Evolutionary conservation across 2,329 filamentous ascomycete species (phyloP), one percentile per base, ranked within the genome.

Genomic region (Fusarium domesticum): DNA sequence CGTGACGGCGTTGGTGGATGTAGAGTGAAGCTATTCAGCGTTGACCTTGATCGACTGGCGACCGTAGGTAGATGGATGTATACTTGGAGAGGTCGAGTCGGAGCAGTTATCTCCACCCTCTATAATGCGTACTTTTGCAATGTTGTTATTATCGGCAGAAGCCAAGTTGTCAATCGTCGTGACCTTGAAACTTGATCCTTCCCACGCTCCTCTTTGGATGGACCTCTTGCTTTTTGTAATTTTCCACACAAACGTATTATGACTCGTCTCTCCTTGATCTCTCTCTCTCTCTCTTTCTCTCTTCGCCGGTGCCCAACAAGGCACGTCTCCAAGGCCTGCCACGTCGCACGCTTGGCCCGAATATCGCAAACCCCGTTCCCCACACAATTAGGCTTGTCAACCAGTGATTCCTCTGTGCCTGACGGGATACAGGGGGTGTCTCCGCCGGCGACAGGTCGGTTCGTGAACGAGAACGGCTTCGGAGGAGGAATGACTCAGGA

Each of bases 371-470:
- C 46, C 46, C 35, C 31, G 44, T 37, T 18, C 42, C 28, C 57
- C 50, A 45, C 57, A 43, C 44, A 55, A 45, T 45, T 35, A 34
- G 40, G 34, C 45, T 35, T 43, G 28, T 45, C 41, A 37, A 37
- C 50, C 51, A 57, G 51, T 52, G 46, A 45, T 37, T 49, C 41
- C 38, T 10, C 33, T 7, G 45, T 55, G 46, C 49, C 51, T 55
- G 28, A 28, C 39, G 46, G 39, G 33, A 36, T 23, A 12, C n/a
- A 15, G n/a, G 16, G 32, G 23, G 23, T 28, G 4, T 8, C 23
- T 18, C 23, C 17, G 14, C 18, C 14, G 16, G 36, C 41, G 23
- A 25, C 6, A 36, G 19, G 30, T 11, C 15, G 18, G 33, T 30
- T 40, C 36, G 28, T 31, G 41, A 31, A 33, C 36, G 45, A 19